Base-by-base conservation (phyloP, 352 stramenopile species). In the Phytophthora lateralis region DNA sequence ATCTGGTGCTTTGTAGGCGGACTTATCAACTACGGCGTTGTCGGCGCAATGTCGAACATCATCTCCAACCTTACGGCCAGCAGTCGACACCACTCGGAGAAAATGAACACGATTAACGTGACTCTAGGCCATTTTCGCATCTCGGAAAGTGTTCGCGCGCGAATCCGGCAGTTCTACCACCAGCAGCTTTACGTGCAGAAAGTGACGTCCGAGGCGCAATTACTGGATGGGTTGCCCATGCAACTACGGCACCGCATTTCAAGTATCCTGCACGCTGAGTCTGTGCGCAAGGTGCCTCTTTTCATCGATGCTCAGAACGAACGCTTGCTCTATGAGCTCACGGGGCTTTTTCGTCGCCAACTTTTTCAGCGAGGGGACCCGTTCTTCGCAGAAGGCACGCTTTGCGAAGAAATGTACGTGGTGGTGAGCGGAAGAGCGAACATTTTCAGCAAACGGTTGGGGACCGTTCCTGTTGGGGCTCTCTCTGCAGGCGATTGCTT, bases 21-120 rank as follows among this genome's bases (percentile, higher is more conserved):
- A 0, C 76, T 91, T 26, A 93, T 93, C 59, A 91, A 91, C 62
- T 93, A 89, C 50, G 80, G 79, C 12, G 82, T 91, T 17, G 78
- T 91, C 10, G 80, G 81, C 0, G 80, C 79, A 12, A 91, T 93
- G 76, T 93, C 85, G 2, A 90, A 80, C 51, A 81, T 90, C 55
- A 91, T 91, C 14, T 86, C 85, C 0, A 88, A 90, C 51, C 58
- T 90, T 6, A 89, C 79, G 2, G 82, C 82, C 0, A 61, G 65
- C 15, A 81, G 78, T 41, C 82, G 70, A 8, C 75, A 90, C 26
- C 75, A 87, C 35, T 74, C 82, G 27, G 82, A 93, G 42, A 85
- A 82, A 29, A 82, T 91, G 67, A 89, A 90, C 49, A 59, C 66
- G 4, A 71, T 88, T 26, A 91, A 93, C 56, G 67, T 83, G 2